Percentiles rank a stretch among this genome's conserved stretches.
phyloP scores from a whole-genome alignment of 1,284 basidiomycete genomes.

The Butyriboletus appendiculatus region DNA sequence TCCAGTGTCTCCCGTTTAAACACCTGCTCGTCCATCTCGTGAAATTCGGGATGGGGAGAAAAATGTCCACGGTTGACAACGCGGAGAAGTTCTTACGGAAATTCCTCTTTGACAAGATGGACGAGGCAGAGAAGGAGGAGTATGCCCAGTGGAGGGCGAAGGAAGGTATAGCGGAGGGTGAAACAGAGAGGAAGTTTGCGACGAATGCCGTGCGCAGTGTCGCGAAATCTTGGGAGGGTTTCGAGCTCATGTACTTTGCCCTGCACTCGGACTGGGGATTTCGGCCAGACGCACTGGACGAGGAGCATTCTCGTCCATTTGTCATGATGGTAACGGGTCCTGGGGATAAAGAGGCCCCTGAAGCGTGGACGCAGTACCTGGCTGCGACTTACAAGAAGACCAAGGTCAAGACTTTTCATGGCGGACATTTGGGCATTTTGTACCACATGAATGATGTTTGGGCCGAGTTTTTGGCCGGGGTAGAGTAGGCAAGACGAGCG shows the following conservation, averaged over 20 bases:
- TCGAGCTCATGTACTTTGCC: conserved; percentile 44
- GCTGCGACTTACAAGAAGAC: conserved; percentile 43
- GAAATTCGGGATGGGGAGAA: conserved; percentile 34
- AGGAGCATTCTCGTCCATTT: conserved; percentile 43
- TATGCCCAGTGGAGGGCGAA: conserved; percentile 45
- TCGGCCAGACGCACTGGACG: conserved; percentile 43
- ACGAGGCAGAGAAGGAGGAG: conserved; percentile 41
- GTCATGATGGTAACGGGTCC: conserved; percentile 45
- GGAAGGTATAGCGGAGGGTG: conserved; percentile 42
- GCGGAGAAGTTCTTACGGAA: conserved; percentile 44
- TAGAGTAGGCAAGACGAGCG: conserved; percentile 11
- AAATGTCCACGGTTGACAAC: conserved; percentile 40
- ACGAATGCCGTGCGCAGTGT: conserved; percentile 48
- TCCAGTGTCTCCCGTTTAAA: conserved; percentile 43
- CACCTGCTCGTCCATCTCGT: conserved; percentile 36
- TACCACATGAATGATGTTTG: conserved; percentile 48
- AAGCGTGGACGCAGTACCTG: conserved; percentile 49
- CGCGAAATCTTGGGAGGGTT: conserved; percentile 52
- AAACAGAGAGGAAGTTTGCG: conserved; percentile 44
- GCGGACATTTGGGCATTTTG: conserved; percentile 48
- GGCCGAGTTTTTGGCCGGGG: conserved; percentile 40
- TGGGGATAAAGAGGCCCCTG: conserved; percentile 41
- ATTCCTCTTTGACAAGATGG: conserved; percentile 43
- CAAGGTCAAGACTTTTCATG: conserved; percentile 40
- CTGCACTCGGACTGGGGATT: conserved; percentile 59